A percentile compares a stretch with the other conserved stretches of the same genome.
phyloP scores from a whole-genome alignment of 139 green algal genomes.

The Closterium sp. region DNA sequence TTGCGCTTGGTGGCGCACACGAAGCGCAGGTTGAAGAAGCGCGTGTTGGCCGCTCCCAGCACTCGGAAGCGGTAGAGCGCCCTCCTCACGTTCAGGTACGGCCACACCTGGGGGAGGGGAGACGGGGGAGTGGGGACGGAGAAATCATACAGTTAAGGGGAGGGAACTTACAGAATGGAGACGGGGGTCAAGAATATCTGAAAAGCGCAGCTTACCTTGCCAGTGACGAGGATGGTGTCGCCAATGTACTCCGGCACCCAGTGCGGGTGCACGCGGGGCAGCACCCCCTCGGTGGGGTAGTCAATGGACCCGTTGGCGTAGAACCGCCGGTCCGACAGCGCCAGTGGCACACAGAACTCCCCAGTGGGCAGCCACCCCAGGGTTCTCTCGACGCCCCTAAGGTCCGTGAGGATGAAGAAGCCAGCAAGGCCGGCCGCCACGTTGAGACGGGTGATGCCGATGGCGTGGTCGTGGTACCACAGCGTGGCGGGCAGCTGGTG shows the following conservation, averaged over 20 bases:
- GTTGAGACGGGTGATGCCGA: conserved; percentile 25
- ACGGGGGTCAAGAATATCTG: too few relatives aligned
- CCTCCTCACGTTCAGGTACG: conserved; percentile 20
- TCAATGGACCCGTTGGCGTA: not conserved
- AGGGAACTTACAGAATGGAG: not conserved
- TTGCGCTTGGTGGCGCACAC: not conserved
- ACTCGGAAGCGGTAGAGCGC: conserved; percentile 18
- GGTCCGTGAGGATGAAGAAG: not conserved
- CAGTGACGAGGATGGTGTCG: not conserved
- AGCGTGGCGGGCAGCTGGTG: conserved; percentile 4
- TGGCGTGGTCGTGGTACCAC: conserved; percentile 38
- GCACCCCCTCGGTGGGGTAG: not conserved
- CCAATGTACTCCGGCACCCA: not conserved
- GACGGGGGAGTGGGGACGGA: not conserved
- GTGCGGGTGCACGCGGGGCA: conserved; percentile 7
- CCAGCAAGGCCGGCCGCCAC: not conserved
- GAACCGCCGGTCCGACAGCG: not conserved
- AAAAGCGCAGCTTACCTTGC: too few relatives aligned
- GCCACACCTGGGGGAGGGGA: not conserved
- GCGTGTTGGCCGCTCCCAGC: not conserved
- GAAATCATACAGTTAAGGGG: not conserved
- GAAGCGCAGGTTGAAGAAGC: conserved; percentile 8
- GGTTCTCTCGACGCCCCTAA: not conserved
- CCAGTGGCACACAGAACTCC: not conserved
- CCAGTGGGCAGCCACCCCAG: not conserved